Base-by-base conservation (phyloP, 108 stramenopile species). In the Skeletonema marinoi region DNA sequence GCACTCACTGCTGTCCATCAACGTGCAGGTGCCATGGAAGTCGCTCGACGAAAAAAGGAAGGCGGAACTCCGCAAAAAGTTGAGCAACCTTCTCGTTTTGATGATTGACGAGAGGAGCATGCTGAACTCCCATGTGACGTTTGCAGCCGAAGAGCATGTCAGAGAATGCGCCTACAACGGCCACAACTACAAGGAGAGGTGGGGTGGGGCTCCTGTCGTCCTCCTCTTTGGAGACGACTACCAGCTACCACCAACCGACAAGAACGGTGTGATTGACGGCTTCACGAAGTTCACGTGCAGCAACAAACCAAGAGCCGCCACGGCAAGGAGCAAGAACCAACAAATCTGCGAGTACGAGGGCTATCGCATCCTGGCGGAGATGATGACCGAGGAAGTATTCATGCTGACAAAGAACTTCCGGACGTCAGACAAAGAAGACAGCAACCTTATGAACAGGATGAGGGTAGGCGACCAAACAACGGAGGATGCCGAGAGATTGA, bases 61-160 rank as follows among this genome's bases (percentile, higher is more conserved):
- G 50, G 33, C 25, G 1, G 25, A 25, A 25, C 16, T 70, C 32
- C 56, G n/a, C 56, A 2, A 3, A 70, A 16, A 32, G 33, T 44
- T 54, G 51, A 9, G 3, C 25, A 17, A 35, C 3, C 46, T 70
- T 5, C 51, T 70, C 2, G 31, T 32, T 9, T 14, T 70, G 1
- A 70, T 70, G 13, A 32, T 70, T 56, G 69, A 70, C 12, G 69
- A 70, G 10, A 1, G 51, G 5, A 70, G 69, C 48, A 70, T 70
- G 69, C 12, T 70, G 3, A 59, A 32, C 30, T 70, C 69, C 6
- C 44, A 70, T 0, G 32, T 60, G 3, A 21, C 51, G 3, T 46
- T 2, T n/a, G 56, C 12, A 2, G 70, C 70, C 19, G 70, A 70
- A 17, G 30, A 50, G 30, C 48, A 70, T 14, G n/a, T 32, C 16